These are phyloP conservation scores for Globisporangium solare DNA, from an alignment of 352 stramenopile species.

Conservation along the genomic window DNA sequence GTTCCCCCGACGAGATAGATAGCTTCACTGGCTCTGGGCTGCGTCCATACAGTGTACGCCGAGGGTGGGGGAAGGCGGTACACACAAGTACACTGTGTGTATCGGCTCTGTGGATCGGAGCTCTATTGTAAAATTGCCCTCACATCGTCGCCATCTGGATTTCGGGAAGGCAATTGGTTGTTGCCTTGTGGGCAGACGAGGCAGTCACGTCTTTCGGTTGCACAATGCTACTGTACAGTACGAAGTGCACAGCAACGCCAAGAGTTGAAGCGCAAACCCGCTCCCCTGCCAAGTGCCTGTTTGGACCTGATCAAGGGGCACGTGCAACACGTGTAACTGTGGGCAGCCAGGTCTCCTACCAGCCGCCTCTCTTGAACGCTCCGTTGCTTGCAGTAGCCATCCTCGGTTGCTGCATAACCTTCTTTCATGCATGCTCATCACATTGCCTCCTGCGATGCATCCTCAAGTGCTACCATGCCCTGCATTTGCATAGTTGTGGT, in stretches of 20 bases:
- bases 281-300: neutral
- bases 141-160: conserved; percentile 3
- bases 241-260: too few species aligned
- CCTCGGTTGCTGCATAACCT: too few species aligned
- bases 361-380: neutral
- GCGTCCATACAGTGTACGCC: too few species aligned
- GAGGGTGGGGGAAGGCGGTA: neutral
- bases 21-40: neutral
- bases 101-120: neutral
- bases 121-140: neutral
- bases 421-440: too few species aligned
- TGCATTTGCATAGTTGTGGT: too few species aligned
- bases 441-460: too few species aligned
- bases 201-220: too few species aligned
- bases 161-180: neutral
- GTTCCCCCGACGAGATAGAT: neutral
- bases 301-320: neutral
- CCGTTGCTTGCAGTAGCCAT: neutral
- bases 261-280: neutral
- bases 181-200: neutral
- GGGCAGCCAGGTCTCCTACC: neutral
- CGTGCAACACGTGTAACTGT: too few species aligned
- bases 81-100: neutral
- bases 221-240: too few species aligned
- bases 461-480: too few species aligned